phyloP scores from a whole-genome alignment of 2,329 filamentous ascomycete species.

The Colletotrichum sp. region DNA sequence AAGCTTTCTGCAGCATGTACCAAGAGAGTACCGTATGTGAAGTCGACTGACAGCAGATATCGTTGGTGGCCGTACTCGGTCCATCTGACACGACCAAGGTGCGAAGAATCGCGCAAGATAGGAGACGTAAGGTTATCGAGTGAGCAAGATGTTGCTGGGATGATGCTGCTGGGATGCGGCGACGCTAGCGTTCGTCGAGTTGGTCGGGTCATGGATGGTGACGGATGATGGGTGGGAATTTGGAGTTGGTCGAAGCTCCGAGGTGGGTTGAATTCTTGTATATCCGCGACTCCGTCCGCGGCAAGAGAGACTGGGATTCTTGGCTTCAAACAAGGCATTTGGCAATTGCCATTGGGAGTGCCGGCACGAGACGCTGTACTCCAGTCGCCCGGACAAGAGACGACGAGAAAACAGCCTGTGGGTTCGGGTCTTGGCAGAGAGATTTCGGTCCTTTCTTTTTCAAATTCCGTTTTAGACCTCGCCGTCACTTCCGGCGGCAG shows the following conservation, averaged over 20 bases:
- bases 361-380: not conserved
- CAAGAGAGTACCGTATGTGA: not conserved
- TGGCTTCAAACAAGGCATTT: not conserved
- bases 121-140: not conserved
- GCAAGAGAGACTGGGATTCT: not conserved
- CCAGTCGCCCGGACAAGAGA: not conserved
- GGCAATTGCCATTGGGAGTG: conserved; percentile 7
- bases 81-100: not conserved
- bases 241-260: conserved; percentile 1
- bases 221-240: not conserved
- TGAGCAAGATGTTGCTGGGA: not conserved
- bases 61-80: not conserved
- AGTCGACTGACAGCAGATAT: not conserved
- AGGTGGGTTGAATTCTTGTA: not conserved
- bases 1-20: not conserved
- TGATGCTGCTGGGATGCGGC: not conserved
- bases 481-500: not conserved
- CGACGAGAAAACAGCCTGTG: not conserved
- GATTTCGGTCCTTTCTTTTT: not conserved
- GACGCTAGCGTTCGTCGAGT: not conserved
- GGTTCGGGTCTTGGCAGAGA: not conserved
- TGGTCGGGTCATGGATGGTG: not conserved
- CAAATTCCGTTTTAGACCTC: not conserved
- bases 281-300: conserved; percentile 17
- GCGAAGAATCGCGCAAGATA: not conserved